These are phyloP conservation scores for Alternaria dauci DNA, from an alignment of 2,329 filamentous ascomycete species.

Conservation along the genomic window DNA sequence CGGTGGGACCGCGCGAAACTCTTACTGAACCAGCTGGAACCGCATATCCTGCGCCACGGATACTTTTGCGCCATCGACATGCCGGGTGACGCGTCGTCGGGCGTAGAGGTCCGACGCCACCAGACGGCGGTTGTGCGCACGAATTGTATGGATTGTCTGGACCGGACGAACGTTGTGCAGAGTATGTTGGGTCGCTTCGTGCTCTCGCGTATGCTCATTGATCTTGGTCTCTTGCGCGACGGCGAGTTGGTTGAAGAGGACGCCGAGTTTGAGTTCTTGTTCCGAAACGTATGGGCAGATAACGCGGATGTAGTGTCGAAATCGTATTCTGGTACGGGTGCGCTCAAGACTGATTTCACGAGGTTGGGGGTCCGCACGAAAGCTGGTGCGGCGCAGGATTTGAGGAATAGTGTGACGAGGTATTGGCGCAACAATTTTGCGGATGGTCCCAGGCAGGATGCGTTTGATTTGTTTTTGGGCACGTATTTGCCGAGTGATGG, in stretches of 20 bases:
- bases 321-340: conserved; percentile 93
- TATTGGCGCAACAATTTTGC: conserved; percentile 95
- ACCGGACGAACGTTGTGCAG: conserved; percentile 97
- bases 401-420: conserved; percentile 85
- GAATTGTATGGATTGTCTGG: conserved; percentile 99
- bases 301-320: conserved; percentile 95
- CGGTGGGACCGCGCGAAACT: conserved; percentile 91
- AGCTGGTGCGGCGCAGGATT: conserved; percentile 82
- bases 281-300: conserved; percentile 98
- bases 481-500: conserved; percentile 79
- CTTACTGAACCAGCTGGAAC: conserved; percentile 81
- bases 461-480: conserved; percentile 93
- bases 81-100: conserved; percentile 76
- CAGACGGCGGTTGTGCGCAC: conserved; percentile 94
- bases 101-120: conserved; percentile 78
- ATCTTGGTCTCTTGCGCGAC: conserved; percentile 78
- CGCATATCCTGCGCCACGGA: conserved; percentile 78
- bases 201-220: conserved; percentile 85
- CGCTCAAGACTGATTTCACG: conserved; percentile 97
- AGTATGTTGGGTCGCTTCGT: conserved; percentile 94
- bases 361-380: conserved; percentile 90
- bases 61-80: conserved; percentile 95
- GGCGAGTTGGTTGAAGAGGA: conserved; percentile 85
- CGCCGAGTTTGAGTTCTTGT: conserved; percentile 82
- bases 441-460: conserved; percentile 93